These are phyloP conservation scores for Botrytis byssoidea DNA, from an alignment of 2,329 filamentous ascomycete genomes.

Conservation along the genomic window DNA sequence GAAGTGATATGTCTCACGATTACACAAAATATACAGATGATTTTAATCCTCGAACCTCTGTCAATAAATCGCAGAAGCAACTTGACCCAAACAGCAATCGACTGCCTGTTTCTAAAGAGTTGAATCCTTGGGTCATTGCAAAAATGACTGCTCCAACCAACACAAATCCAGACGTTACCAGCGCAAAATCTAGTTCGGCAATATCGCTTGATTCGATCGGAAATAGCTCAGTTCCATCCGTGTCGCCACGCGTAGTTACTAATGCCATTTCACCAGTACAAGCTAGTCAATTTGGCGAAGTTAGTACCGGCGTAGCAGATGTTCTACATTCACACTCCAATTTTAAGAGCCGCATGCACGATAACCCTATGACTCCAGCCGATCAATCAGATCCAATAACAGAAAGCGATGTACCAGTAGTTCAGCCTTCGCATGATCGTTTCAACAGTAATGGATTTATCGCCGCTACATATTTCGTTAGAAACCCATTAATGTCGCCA, in stretches of 20 bases:
- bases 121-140: constrained; percentile 45
- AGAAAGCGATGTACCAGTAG: neutral
- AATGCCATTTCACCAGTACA: neutral
- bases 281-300: neutral
- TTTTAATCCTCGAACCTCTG: neutral
- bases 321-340: constrained; percentile 2
- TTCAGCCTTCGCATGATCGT: neutral
- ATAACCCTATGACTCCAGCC: neutral
- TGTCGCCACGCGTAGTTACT: neutral
- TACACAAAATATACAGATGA: constrained; percentile 47
- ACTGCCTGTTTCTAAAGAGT: constrained; percentile 9
- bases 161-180: neutral
- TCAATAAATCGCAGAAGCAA: neutral
- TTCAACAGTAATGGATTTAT: constrained; percentile 30
- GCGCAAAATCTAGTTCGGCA: neutral
- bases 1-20: constrained; percentile 48
- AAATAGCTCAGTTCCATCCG: neutral
- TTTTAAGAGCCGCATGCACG: neutral
- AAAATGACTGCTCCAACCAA: constrained; percentile 39
- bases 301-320: neutral
- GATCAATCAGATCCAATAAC: neutral
- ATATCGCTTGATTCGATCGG: neutral
- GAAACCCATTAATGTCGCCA: constrained; percentile 24
- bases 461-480: constrained; percentile 29
- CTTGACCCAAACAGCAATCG: neutral